Evolutionary conservation across 148 eudicot genomes (phyloP).

Genomic region (Bassia scoparia): DNA sequence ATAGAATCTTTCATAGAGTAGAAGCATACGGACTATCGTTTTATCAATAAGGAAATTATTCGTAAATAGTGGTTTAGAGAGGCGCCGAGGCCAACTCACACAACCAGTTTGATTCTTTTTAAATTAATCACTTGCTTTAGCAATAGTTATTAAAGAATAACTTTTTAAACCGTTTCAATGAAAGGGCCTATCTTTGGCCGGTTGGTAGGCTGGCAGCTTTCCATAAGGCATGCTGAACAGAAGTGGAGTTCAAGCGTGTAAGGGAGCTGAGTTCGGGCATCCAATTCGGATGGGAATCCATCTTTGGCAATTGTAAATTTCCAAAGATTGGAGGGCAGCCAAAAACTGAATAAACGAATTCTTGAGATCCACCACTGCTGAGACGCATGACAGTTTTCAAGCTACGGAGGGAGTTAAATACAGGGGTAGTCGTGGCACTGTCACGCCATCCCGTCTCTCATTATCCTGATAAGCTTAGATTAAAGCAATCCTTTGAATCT

Average conservation of each 20-base stretch:
- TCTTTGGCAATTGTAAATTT: not conserved
- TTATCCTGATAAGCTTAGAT: not conserved
- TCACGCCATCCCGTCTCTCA: not conserved
- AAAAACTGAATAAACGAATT: slow-evolving; percentile 5
- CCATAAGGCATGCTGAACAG: not conserved
- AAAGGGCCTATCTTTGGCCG: too few species aligned
- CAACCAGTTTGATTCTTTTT: too few species aligned
- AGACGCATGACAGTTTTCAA: not conserved
- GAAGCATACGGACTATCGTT: too few species aligned
- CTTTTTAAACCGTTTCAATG: too few species aligned
- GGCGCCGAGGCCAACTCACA: too few species aligned
- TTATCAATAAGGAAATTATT: too few species aligned
- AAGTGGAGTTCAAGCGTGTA: not conserved
- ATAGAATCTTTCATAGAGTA: too few species aligned
- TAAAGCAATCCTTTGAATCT: not conserved
- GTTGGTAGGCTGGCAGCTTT: too few species aligned
- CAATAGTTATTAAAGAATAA: too few species aligned
- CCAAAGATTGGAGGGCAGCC: slow-evolving; percentile 7
- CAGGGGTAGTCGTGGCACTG: not conserved
- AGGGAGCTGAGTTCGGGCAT: slow-evolving; percentile 8
- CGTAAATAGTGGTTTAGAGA: too few species aligned
- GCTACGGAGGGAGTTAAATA: not conserved
- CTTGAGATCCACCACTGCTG: not conserved
- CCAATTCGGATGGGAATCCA: slow-evolving; percentile 9
- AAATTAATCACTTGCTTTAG: too few species aligned